Conservation (phyloP, 495 filamentous ascomycete genomes). For the Penicillium angulare region DNA sequence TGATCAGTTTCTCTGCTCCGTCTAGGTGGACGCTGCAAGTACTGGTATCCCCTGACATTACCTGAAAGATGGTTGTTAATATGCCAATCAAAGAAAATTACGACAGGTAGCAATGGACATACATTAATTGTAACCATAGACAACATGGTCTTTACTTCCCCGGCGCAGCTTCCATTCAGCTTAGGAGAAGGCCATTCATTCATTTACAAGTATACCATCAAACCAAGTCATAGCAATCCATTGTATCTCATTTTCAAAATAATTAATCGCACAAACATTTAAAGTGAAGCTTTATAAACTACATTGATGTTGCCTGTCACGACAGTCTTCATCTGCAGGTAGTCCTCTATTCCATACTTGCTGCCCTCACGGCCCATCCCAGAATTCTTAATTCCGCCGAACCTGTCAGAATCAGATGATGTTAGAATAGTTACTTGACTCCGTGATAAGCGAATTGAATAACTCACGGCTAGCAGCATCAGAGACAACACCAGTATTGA, state of each 20-base stretch:
- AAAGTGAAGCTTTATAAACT: background rate
- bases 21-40: slow-evolving; percentile 5
- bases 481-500: slow-evolving; percentile 35
- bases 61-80: background rate
- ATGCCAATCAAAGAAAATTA: background rate
- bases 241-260: too few species aligned
- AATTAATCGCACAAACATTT: too few species aligned
- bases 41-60: slow-evolving; percentile 5
- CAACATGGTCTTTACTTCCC: too few species aligned
- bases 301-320: slow-evolving; percentile 19
- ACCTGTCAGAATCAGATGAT: slow-evolving; percentile 22
- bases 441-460: background rate
- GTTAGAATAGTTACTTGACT: slow-evolving; percentile 7
- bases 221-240: too few species aligned
- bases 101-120: background rate
- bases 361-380: slow-evolving; percentile 61
- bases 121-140: background rate
- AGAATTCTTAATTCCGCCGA: slow-evolving; percentile 54
- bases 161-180: too few species aligned
- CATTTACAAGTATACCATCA: too few species aligned
- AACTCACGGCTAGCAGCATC: slow-evolving; percentile 19
- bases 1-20: slow-evolving; percentile 2
- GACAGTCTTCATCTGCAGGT: slow-evolving; percentile 74
- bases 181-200: too few species aligned
- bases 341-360: slow-evolving; percentile 80